Percentiles rank a stretch among this genome's conserved stretches.
Evolutionary conservation across 495 filamentous ascomycete genomes (phyloP).

Genomic region (Talaromyces thailandensis): DNA sequence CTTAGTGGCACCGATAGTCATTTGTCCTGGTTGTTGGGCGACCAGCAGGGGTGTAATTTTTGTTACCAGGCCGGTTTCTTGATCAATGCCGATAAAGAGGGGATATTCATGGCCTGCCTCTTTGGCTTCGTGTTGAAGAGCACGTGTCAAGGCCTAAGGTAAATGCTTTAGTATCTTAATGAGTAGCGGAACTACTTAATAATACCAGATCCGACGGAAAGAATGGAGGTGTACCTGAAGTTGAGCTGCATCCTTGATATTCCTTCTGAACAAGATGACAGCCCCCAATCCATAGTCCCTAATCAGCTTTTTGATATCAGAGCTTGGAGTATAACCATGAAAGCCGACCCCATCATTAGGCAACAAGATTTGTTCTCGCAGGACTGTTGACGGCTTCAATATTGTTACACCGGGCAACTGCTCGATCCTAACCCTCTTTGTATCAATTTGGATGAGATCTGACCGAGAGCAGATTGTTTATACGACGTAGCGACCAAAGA

Average conservation of each 20-base stretch:
- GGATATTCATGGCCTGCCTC: constrained; percentile 29
- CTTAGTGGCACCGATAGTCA: constrained; percentile 32
- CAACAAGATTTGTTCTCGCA: too few species aligned
- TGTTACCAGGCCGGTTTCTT: constrained; percentile 36
- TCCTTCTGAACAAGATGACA: constrained; percentile 38
- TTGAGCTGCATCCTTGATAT: constrained; percentile 30
- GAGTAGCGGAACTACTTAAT: background rate
- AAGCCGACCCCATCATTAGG: constrained; percentile 42
- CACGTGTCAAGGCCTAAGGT: constrained; percentile 24
- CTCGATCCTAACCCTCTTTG: background rate
- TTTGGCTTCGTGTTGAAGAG: constrained; percentile 31
- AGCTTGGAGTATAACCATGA: constrained; percentile 31
- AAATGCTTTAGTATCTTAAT: background rate
- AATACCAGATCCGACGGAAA: background rate
- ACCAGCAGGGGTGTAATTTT: constrained; percentile 35
- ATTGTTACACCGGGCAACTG: background rate
- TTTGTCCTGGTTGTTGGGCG: constrained; percentile 30
- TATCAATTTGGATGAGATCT: background rate
- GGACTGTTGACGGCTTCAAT: background rate
- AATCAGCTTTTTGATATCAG: constrained; percentile 39
- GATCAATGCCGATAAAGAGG: constrained; percentile 35
- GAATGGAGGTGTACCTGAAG: constrained; percentile 19
- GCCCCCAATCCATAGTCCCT: constrained; percentile 36
- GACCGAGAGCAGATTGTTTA: background rate
- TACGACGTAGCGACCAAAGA: background rate